Conservation (phyloP, 805 yeast genomes). For the Jamesozyma rosinii region DNA sequence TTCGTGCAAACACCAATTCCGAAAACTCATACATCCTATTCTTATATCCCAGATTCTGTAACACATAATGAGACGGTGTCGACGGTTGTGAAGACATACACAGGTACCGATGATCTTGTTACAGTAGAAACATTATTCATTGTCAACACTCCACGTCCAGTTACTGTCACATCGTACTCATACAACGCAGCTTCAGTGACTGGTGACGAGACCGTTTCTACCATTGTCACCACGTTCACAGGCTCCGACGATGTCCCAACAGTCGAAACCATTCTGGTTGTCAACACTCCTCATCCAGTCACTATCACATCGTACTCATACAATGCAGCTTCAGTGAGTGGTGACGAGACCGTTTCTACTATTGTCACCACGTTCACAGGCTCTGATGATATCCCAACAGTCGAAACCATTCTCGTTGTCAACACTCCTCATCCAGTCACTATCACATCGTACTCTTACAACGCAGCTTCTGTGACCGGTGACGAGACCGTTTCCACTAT, state of each 20-base stretch:
- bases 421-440: too few relatives aligned
- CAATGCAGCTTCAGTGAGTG: background rate
- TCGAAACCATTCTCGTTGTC: too few relatives aligned
- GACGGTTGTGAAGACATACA: background rate
- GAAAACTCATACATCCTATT: too few relatives aligned
- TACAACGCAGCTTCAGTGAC: too few relatives aligned
- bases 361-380: background rate
- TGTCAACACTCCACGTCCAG: too few relatives aligned
- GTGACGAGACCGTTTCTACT: background rate
- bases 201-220: background rate
- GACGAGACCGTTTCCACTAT: background rate
- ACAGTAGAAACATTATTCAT: too few relatives aligned
- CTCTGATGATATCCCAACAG: too few relatives aligned
- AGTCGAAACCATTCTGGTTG: background rate
- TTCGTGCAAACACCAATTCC: background rate
- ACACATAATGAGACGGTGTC: background rate
- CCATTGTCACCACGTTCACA: background rate
- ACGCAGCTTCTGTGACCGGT: background rate
- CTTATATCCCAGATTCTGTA: too few relatives aligned
- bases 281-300: background rate
- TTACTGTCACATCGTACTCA: too few relatives aligned
- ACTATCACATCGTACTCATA: too few relatives aligned
- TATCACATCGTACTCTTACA: too few relatives aligned
- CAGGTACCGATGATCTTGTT: too few relatives aligned
- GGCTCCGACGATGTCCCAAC: background rate